These are phyloP conservation scores for Pichia paraexigua DNA, from an alignment of 805 yeast genomes.

Conservation along the genomic window DNA sequence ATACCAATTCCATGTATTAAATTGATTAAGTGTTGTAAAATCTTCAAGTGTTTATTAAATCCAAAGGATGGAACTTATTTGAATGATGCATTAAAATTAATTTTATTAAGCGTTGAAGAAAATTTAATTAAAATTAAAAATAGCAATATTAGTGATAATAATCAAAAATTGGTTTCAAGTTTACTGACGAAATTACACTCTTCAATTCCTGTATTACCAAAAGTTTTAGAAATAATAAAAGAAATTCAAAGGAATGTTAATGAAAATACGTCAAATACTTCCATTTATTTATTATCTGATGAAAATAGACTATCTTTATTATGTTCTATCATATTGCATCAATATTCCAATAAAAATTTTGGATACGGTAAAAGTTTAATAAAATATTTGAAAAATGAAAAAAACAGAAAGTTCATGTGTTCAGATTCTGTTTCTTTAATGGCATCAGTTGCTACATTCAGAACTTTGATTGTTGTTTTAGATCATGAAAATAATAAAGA, in stretches of 20 bases:
- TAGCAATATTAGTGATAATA: background rate
- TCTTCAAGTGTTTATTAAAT: slow-evolving; percentile 22
- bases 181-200: slow-evolving; percentile 2
- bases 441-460: slow-evolving; percentile 23
- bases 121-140: slow-evolving; percentile 16
- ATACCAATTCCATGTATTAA: slow-evolving; percentile 23
- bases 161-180: background rate
- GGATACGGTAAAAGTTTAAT: slow-evolving; percentile 19
- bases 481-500: background rate
- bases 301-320: slow-evolving; percentile 26
- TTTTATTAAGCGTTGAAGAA: slow-evolving; percentile 17
- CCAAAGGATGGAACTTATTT: slow-evolving; percentile 17
- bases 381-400: slow-evolving; percentile 18
- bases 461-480: slow-evolving; percentile 17
- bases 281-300: slow-evolving; percentile 17
- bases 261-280: background rate
- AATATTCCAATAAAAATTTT: slow-evolving; percentile 17
- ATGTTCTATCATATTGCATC: slow-evolving; percentile 25
- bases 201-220: slow-evolving; percentile 1
- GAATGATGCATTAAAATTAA: slow-evolving; percentile 20
- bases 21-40: slow-evolving; percentile 21
- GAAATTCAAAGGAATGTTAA: background rate
- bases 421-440: slow-evolving; percentile 22
- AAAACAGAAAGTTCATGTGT: slow-evolving; percentile 4
- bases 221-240: slow-evolving; percentile 5